Evolutionary conservation across 352 stramenopile genomes (phyloP).

Genomic region (Pythium aphanidermatum): DNA sequence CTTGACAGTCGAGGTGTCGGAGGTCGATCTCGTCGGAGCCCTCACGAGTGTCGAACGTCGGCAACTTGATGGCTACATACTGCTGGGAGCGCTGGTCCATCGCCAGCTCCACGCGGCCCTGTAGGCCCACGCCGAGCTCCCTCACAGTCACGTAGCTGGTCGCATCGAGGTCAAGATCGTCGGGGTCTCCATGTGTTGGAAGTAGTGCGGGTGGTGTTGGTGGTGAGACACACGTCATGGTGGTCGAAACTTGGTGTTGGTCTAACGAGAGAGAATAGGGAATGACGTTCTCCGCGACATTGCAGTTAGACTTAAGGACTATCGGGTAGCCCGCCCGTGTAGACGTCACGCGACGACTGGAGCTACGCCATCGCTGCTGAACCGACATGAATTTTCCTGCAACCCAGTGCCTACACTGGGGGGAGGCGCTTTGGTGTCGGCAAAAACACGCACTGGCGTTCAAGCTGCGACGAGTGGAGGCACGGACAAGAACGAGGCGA

Average conservation of each 20-base stretch:
- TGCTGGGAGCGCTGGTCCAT: slow-evolving; percentile 33
- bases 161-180: too few species aligned
- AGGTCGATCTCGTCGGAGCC: slow-evolving; percentile 26
- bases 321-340: too few species aligned
- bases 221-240: background rate
- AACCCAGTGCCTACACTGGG: too few species aligned
- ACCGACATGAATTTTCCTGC: too few species aligned
- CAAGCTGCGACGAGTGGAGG: too few species aligned
- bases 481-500: too few species aligned
- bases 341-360: too few species aligned
- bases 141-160: slow-evolving; percentile 36
- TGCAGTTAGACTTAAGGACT: too few species aligned
- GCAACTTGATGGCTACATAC: slow-evolving; percentile 56
- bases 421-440: too few species aligned
- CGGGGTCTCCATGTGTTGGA: too few species aligned
- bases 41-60: slow-evolving; percentile 22
- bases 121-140: slow-evolving; percentile 49
- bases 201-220: slow-evolving; percentile 1
- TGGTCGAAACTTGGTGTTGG: background rate
- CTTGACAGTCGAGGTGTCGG: slow-evolving; percentile 42
- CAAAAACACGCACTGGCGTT: slow-evolving; percentile 1
- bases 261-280: background rate
- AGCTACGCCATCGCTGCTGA: too few species aligned
- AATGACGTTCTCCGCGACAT: too few species aligned
- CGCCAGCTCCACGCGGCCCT: slow-evolving; percentile 54